Evolutionary conservation across 352 stramenopile genomes (phyloP).

Genomic region (Phytophthora pluvialis): DNA sequence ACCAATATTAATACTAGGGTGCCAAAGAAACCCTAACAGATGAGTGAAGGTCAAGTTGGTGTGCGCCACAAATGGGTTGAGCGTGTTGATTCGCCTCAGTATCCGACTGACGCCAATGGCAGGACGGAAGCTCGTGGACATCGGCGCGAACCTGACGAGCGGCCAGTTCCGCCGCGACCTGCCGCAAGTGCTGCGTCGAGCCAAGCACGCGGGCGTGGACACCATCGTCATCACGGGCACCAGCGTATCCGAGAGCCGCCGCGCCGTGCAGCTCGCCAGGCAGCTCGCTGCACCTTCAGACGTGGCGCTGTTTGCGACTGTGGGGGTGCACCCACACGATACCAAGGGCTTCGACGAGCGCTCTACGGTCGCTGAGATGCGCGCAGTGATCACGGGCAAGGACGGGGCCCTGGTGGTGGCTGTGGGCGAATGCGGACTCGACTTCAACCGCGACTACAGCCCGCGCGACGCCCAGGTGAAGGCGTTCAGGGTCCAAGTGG

Average conservation of each 20-base stretch:
- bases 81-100: conserved; percentile 16
- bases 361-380: conserved; percentile 47
- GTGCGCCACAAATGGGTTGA: conserved; percentile 1
- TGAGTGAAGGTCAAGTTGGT: conserved; percentile 26
- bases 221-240: conserved; percentile 89
- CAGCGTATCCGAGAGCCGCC: conserved; percentile 47
- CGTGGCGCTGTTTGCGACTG: conserved; percentile 81
- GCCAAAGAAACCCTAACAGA: neutral
- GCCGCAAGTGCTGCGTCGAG: conserved; percentile 86
- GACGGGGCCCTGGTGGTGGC: conserved; percentile 78
- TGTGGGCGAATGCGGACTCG: conserved; percentile 95
- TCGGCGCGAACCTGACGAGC: conserved; percentile 73
- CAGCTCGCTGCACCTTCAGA: conserved; percentile 24
- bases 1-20: neutral
- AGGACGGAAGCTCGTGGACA: conserved; percentile 51
- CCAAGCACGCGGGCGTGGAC: conserved; percentile 67
- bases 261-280: conserved; percentile 50
- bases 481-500: conserved; percentile 91
- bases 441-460: conserved; percentile 97
- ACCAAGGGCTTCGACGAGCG: conserved; percentile 79
- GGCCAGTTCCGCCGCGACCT: conserved; percentile 86
- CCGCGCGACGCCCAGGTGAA: conserved; percentile 87
- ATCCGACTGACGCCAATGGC: conserved; percentile 14
- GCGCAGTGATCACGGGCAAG: conserved; percentile 45
- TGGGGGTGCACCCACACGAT: conserved; percentile 95